phyloP scores from a whole-genome alignment of 179 eudicot genomes.

The Amaranthus tricolor region DNA sequence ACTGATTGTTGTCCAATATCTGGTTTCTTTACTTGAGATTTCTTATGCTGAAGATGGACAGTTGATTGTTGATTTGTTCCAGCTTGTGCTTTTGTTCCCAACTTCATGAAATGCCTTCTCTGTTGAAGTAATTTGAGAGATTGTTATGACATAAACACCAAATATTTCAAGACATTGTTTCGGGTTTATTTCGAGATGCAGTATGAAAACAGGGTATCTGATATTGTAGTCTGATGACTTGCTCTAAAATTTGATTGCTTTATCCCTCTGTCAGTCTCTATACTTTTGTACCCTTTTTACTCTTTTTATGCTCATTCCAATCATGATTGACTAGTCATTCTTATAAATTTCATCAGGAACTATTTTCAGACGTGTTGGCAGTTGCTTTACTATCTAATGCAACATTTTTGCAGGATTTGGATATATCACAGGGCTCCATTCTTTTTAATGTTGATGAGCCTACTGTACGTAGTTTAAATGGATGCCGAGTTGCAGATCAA shows the following conservation, averaged over 20 bases:
- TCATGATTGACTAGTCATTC: neutral
- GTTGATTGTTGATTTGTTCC: constrained; percentile 4
- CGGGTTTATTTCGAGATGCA: neutral
- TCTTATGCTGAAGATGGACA: neutral
- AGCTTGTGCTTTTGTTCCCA: neutral
- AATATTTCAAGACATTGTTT: neutral
- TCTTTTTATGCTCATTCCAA: neutral
- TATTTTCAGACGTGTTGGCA: neutral
- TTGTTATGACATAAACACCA: neutral
- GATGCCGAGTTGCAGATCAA: constrained; percentile 83
- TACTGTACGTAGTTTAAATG: constrained; percentile 81
- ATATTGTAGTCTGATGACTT: neutral
- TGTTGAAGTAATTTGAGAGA: neutral
- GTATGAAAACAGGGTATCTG: neutral
- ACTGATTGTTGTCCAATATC: neutral
- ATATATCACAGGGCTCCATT: constrained; percentile 61
- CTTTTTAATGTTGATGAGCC: constrained; percentile 70
- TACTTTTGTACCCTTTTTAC: neutral
- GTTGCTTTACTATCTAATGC: constrained; percentile 10
- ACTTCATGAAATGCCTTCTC: neutral
- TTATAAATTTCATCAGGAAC: neutral
- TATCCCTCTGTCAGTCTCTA: neutral
- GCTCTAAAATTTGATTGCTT: neutral
- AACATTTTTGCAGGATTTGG: constrained; percentile 59
- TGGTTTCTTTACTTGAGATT: neutral